These are phyloP conservation scores for Cercospora sp. DNA, from an alignment of 2,329 filamentous ascomycete species.

Conservation along the genomic window DNA sequence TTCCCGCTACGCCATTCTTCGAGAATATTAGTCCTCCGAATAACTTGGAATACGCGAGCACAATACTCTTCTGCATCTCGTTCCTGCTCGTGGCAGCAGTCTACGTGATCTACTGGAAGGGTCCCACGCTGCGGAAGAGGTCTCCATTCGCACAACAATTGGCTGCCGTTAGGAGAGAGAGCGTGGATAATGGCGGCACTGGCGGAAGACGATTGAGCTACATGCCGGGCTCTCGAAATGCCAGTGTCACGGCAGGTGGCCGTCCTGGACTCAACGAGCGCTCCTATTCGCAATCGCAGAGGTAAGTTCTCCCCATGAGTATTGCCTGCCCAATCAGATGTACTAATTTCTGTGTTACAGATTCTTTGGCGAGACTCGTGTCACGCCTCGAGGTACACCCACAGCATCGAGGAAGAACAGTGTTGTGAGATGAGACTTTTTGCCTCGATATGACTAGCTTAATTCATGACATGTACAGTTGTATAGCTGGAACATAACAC, in stretches of 20 bases:
- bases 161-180: conserved; percentile 28
- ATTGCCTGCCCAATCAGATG: not conserved
- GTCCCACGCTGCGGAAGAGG: conserved; percentile 52
- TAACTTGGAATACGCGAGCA: conserved; percentile 58
- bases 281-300: conserved; percentile 32
- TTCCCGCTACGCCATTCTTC: conserved; percentile 66
- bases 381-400: conserved; percentile 34
- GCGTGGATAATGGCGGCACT: conserved; percentile 27
- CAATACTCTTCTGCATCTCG: conserved; percentile 55
- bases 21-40: conserved; percentile 40
- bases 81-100: conserved; percentile 55
- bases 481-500: not conserved
- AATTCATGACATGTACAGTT: not conserved
- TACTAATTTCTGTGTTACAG: not conserved
- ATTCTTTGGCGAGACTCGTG: conserved; percentile 35
- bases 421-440: conserved; percentile 12
- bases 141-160: conserved; percentile 56
- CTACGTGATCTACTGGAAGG: conserved; percentile 60
- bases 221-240: conserved; percentile 22
- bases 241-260: conserved; percentile 16
- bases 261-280: conserved; percentile 29
- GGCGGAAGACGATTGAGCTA: conserved; percentile 30
- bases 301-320: conserved; percentile 6
- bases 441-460: not conserved
- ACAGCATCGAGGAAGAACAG: conserved; percentile 32